Conservation (phyloP, 108 stramenopile genomes). For the Cyclotella kingstonii region DNA sequence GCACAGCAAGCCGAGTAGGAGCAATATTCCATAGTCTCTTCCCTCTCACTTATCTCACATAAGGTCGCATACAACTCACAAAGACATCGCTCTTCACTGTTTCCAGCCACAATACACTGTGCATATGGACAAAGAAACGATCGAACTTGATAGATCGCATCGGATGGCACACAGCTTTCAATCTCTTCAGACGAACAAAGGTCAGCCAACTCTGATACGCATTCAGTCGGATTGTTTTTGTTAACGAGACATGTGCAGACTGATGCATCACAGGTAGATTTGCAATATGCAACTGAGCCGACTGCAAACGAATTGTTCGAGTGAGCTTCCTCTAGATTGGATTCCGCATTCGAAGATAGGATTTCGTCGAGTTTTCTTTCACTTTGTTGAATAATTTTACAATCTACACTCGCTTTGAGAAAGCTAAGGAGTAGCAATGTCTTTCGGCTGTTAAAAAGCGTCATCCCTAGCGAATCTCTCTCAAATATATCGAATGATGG, state of each 20-base stretch:
- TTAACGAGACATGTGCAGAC: neutral
- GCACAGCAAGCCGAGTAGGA: neutral
- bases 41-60: neutral
- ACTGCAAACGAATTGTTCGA: neutral
- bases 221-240: neutral
- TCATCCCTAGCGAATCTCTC: too few species aligned
- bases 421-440: too few species aligned
- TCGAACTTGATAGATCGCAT: neutral
- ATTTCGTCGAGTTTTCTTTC: neutral
- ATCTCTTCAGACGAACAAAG: neutral
- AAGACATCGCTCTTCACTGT: neutral
- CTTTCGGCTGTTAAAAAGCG: too few species aligned
- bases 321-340: too few species aligned
- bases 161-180: neutral
- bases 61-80: neutral
- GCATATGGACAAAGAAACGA: slow-evolving; percentile 8
- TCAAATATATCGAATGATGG: too few species aligned
- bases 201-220: neutral
- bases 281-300: neutral
- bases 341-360: neutral
- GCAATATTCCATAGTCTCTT: neutral
- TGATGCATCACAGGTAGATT: neutral
- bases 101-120: neutral
- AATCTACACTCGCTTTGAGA: too few species aligned
- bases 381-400: neutral